Evolutionary conservation across 208 protist genomes (phyloP).

Genomic region (Hexamita inflata): DNA sequence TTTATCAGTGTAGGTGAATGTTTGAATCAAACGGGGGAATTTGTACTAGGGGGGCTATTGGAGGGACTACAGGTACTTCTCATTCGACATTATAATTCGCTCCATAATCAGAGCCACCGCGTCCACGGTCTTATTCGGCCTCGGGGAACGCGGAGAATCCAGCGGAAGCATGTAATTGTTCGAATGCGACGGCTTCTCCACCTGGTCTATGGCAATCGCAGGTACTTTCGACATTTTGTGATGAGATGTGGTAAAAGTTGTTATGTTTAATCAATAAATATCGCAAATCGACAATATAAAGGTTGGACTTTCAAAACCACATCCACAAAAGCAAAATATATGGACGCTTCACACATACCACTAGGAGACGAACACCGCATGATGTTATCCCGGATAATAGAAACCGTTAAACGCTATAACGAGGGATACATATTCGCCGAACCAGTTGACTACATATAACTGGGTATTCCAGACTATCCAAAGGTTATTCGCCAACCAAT

Average conservation of each 20-base stretch:
- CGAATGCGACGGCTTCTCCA: neutral
- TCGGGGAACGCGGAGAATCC: neutral
- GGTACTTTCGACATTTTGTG: too few species aligned
- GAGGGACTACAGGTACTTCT: constrained; percentile 4
- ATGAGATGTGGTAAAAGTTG: too few species aligned
- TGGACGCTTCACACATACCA: too few species aligned
- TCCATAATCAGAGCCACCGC: constrained; percentile 5
- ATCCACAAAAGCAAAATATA: too few species aligned
- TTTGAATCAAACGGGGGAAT: neutral
- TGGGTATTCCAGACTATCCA: constrained; percentile 18
- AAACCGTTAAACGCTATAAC: too few species aligned
- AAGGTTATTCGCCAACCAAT: constrained; percentile 21
- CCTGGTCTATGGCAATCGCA: too few species aligned
- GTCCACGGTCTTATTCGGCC: constrained; percentile 18
- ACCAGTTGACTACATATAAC: constrained; percentile 15
- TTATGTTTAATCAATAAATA: too few species aligned
- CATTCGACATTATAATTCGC: constrained; percentile 1
- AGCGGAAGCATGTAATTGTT: constrained; percentile 26
- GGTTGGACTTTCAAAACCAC: too few species aligned
- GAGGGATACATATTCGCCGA: constrained; percentile 11
- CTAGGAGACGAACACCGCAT: too few species aligned
- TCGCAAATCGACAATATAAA: too few species aligned
- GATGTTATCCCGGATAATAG: too few species aligned
- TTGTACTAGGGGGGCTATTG: neutral
- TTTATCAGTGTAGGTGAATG: neutral